These are phyloP conservation scores for Mycena galericulata DNA, from an alignment of 768 basidiomycete species.

Conservation along the genomic window DNA sequence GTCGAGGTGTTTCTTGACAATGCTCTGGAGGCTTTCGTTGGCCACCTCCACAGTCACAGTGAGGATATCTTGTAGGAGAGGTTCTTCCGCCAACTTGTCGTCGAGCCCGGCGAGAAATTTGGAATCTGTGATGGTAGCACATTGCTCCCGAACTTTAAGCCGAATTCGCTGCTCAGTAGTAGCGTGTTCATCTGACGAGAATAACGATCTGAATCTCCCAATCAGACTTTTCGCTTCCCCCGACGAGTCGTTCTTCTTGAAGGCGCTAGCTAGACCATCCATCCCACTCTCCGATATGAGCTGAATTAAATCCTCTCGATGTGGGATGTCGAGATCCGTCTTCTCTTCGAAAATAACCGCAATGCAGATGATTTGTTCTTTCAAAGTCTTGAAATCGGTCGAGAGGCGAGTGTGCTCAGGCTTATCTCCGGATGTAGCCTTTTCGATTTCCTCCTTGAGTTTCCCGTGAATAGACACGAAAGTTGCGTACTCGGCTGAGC, in stretches of 20 bases:
- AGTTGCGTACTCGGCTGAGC: slow-evolving; percentile 11
- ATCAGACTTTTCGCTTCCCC: slow-evolving; percentile 5
- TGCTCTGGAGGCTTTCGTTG: neutral
- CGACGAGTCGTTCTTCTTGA: slow-evolving; percentile 12
- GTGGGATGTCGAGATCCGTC: slow-evolving; percentile 15
- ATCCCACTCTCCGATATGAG: slow-evolving; percentile 12
- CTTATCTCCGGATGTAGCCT: neutral
- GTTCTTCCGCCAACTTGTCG: slow-evolving; percentile 26
- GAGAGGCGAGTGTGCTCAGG: neutral
- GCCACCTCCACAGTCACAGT: slow-evolving; percentile 20
- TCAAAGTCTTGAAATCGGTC: slow-evolving; percentile 24
- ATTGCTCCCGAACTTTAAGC: neutral
- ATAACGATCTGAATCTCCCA: neutral
- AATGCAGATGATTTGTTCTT: slow-evolving; percentile 32
- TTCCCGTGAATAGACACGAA: slow-evolving; percentile 15
- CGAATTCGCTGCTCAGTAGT: slow-evolving; percentile 18
- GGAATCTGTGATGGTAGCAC: slow-evolving; percentile 11
- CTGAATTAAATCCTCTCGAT: slow-evolving; percentile 34
- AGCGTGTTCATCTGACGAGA: neutral
- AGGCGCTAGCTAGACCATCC: slow-evolving; percentile 5
- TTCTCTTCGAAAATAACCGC: slow-evolving; percentile 17
- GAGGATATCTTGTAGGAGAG: slow-evolving; percentile 25
- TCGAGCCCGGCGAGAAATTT: slow-evolving; percentile 27
- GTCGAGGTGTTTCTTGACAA: slow-evolving; percentile 5
- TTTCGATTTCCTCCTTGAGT: slow-evolving; percentile 27